Percentiles rank a stretch among this genome's conserved stretches.
phyloP scores from a whole-genome alignment of 108 stramenopile genomes.

The Stephanodiscus minutulus region DNA sequence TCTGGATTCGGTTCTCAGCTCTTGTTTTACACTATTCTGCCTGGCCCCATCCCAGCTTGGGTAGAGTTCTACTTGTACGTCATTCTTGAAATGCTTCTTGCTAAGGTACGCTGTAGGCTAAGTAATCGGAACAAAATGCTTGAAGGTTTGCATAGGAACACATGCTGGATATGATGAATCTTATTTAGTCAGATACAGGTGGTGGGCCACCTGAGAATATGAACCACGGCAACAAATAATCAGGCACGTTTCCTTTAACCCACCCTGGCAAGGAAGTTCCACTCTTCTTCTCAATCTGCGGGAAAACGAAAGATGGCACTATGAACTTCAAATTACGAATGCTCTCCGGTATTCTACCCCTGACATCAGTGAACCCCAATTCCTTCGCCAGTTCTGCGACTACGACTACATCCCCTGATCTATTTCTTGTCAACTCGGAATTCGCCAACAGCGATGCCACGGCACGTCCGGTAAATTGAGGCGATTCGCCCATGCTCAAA shows the following conservation, averaged over 20 bases:
- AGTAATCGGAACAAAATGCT: not conserved
- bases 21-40: no score
- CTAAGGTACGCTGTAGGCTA: no score
- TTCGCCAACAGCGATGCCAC: constrained; percentile 56
- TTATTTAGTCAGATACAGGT: constrained; percentile 35
- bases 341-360: constrained; percentile 63
- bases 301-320: constrained; percentile 72
- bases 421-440: constrained; percentile 44
- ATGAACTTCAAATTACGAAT: constrained; percentile 73
- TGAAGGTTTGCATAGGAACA: no score
- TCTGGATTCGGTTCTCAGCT: no score
- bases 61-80: no score
- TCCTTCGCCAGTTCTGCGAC: constrained; percentile 91
- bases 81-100: no score
- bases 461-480: constrained; percentile 68
- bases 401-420: constrained; percentile 73
- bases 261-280: constrained; percentile 55
- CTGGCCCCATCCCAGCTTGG: no score
- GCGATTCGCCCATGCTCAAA: constrained; percentile 64
- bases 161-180: not conserved
- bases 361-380: constrained; percentile 77
- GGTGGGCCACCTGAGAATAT: constrained; percentile 65
- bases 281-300: constrained; percentile 62
- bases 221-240: constrained; percentile 67
- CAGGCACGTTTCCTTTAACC: constrained; percentile 63